These are phyloP conservation scores for Pleurotus ostreatus DNA, from an alignment of 768 basidiomycete species.

Conservation along the genomic window DNA sequence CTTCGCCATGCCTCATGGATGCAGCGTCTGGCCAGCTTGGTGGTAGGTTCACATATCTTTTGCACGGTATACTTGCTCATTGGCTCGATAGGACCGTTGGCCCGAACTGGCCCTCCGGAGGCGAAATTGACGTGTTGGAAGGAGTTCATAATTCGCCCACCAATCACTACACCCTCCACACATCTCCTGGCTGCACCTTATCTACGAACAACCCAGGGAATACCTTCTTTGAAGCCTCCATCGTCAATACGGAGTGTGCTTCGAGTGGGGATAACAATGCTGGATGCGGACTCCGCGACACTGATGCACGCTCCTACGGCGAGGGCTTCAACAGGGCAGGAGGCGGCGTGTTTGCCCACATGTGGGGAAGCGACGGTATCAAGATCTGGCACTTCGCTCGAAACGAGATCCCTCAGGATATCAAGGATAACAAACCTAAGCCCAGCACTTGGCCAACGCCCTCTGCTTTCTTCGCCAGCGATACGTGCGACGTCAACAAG, in stretches of 20 bases:
- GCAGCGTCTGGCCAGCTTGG: constrained; percentile 58
- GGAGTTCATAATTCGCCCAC: constrained; percentile 55
- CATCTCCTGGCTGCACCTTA: constrained; percentile 36
- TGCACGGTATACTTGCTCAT: neutral
- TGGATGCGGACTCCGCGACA: constrained; percentile 28
- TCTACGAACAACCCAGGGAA: constrained; percentile 19
- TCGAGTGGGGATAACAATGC: constrained; percentile 20
- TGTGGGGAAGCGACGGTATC: constrained; percentile 28
- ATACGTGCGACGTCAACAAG: constrained; percentile 27
- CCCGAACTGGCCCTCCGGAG: constrained; percentile 47
- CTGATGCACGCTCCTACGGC: constrained; percentile 13
- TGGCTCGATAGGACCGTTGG: constrained; percentile 34
- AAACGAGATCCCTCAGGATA: constrained; percentile 26
- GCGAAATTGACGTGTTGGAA: constrained; percentile 71
- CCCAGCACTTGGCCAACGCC: constrained; percentile 31
- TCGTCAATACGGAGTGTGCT: constrained; percentile 17
- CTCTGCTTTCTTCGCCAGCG: constrained; percentile 27
- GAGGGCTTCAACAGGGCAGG: constrained; percentile 21
- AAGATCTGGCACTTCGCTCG: constrained; percentile 33
- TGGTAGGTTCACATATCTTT: constrained; percentile 23
- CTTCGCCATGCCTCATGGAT: constrained; percentile 66
- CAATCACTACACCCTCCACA: constrained; percentile 70
- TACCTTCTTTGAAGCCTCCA: constrained; percentile 14
- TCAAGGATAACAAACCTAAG: constrained; percentile 22
- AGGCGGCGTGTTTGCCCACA: constrained; percentile 28